Evolutionary conservation across 805 yeast genomes (phyloP).

Genomic region (Vanderwaltozyma polyspora): DNA sequence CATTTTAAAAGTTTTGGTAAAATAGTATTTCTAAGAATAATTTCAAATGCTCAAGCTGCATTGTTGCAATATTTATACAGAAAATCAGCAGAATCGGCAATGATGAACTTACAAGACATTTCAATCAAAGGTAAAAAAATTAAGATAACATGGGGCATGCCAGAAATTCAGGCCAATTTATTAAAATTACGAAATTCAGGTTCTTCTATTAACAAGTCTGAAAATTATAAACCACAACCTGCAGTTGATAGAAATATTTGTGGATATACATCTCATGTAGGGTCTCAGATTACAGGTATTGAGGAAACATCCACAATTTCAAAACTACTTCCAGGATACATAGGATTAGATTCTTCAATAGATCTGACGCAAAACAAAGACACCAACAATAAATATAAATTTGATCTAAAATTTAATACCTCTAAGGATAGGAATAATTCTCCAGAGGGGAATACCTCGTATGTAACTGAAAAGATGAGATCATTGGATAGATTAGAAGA

Average conservation of each 20-base stretch:
- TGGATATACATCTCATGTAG: background rate
- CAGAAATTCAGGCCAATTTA: slow-evolving; percentile 21
- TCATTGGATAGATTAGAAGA: slow-evolving; percentile 15
- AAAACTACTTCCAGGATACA: too few species aligned
- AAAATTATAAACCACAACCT: background rate
- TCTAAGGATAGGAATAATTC: too few species aligned
- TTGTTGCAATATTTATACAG: slow-evolving; percentile 74
- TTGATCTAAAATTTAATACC: too few species aligned
- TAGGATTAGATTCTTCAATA: too few species aligned
- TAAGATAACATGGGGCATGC: slow-evolving; percentile 81
- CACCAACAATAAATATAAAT: too few species aligned
- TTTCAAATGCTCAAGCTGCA: slow-evolving; percentile 68
- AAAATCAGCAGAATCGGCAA: slow-evolving; percentile 76
- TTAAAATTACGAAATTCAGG: background rate
- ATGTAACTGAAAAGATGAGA: background rate
- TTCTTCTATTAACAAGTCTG: too few species aligned
- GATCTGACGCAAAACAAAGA: too few species aligned
- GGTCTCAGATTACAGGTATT: too few species aligned
- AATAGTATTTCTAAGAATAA: slow-evolving; percentile 68
- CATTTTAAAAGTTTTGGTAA: slow-evolving; percentile 61
- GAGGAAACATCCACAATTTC: too few species aligned
- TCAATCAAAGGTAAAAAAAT: slow-evolving; percentile 77
- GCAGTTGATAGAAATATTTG: background rate
- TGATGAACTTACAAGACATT: slow-evolving; percentile 79
- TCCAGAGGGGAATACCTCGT: too few species aligned